Base-by-base conservation (phyloP, 2,329 filamentous ascomycete species). In the Aspergillus transmontanensis region DNA sequence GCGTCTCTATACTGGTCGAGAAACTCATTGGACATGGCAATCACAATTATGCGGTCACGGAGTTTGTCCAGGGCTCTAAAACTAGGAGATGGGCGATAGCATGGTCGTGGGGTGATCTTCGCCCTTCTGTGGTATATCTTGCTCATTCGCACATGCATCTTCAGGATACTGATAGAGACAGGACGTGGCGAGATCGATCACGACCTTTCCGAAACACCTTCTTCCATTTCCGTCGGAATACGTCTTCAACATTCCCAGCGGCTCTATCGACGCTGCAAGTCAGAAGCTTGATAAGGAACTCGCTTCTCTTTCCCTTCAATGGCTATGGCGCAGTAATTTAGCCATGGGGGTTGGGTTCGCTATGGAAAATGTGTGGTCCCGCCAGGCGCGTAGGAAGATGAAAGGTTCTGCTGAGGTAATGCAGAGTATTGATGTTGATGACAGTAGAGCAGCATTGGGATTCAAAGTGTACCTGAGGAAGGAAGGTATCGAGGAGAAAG, bases 31-130 rank as follows among this genome's bases (percentile, higher is more conserved):
- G 83, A 2, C 73, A 84, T 11, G 82, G 80, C 0, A 84, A 96
- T 43, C 81, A 82, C 43, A 99, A 98, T 74, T 97, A 89, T 69
- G 94, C 93, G 0, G 87, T 97, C 0, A 90, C 90, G 0, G 88
- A 91, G 66, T 90, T 98, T 68, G 83, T 92, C 0, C 92, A 94
- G 62, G 92, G 91, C 0, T 87, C 80, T 54, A 90, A 88, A 73
- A 98, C 95, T 34, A 87, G 89, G 58, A 83, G 95, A 21, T 98
- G 94, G 94, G 92, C 89, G 1, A 79, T 98, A 3, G 95, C 86
- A 0, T 99, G 95, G 95, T 96, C 91, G 71, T 97, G 93, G 79
- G 80, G 81, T 2, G 82, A 86, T 58, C 81, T 86, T 72, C 83
- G 94, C 53, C 92, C 94, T 2, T 75, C 81, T 5, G 83, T 84